Percentiles rank a stretch among this genome's conserved stretches.
Conservation (phyloP, 78 protist genomes). For the Goniomonas avonlea region DNA sequence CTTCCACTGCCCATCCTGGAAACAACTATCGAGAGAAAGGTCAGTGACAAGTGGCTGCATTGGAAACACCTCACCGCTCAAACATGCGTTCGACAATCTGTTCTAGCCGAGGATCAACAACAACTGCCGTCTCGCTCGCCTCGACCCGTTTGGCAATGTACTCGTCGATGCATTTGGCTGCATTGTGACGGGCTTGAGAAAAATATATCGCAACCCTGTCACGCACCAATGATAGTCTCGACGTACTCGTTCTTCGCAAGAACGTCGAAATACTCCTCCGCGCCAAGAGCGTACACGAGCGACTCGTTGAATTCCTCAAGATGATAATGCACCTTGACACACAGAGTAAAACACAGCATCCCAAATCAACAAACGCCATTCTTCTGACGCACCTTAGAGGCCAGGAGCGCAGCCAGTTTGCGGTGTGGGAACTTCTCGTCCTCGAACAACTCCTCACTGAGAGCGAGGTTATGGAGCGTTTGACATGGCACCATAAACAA, state of each 20-base stretch:
- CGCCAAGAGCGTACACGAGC: constrained; percentile 70
- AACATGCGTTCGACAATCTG: constrained; percentile 70
- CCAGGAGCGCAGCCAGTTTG: constrained; percentile 67
- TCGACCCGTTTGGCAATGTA: constrained; percentile 51
- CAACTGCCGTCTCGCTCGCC: not conserved
- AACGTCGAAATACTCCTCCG: not conserved
- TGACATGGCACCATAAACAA: not conserved
- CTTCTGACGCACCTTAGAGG: constrained; percentile 35
- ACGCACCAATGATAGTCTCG: not conserved
- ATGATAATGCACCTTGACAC: constrained; percentile 78
- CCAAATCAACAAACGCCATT: no score
- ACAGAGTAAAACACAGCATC: not conserved
- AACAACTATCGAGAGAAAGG: no score
- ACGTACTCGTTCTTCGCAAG: not conserved
- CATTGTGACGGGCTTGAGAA: not conserved
- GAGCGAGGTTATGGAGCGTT: not conserved
- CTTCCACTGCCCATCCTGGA: not conserved
- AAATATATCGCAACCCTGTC: not conserved
- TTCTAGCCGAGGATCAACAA: constrained; percentile 58
- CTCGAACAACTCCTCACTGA: constrained; percentile 54
- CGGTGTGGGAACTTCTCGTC: constrained; percentile 43
- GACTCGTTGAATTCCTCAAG: constrained; percentile 71
- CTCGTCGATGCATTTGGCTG: constrained; percentile 62
- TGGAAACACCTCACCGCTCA: no score
- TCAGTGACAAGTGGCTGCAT: no score